Percentiles rank a stretch among this genome's conserved stretches.
Conservation (phyloP, 139 green algal genomes). For the Spirogloea muscicola region DNA sequence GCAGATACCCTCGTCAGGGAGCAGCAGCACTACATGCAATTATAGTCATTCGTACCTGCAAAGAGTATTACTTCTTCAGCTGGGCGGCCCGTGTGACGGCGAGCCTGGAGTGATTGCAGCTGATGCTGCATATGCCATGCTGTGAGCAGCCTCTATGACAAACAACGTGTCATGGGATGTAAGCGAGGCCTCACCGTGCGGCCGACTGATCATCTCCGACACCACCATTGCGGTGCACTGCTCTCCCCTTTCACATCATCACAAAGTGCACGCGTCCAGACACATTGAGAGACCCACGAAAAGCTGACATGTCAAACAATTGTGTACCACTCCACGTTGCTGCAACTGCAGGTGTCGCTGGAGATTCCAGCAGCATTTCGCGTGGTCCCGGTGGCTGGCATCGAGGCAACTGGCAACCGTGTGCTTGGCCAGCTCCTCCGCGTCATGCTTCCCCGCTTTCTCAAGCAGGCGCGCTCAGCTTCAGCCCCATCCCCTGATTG, state of each 20-base stretch:
- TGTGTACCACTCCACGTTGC: too few relatives aligned
- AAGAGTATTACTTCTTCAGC: too few relatives aligned
- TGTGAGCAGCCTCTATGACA: slow-evolving; percentile 27
- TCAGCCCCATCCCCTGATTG: not conserved
- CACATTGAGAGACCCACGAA: not conserved
- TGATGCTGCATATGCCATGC: too few relatives aligned
- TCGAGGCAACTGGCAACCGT: slow-evolving; percentile 29
- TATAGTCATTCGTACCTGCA: too few relatives aligned
- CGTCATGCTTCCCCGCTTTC: slow-evolving; percentile 28
- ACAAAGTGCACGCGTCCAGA: not conserved
- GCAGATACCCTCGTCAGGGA: too few relatives aligned
- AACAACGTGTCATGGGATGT: slow-evolving; percentile 26
- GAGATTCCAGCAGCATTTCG: slow-evolving; percentile 25
- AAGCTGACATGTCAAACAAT: too few relatives aligned
- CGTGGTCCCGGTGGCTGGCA: slow-evolving; percentile 18
- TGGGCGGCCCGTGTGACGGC: too few relatives aligned
- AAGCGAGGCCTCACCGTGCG: not conserved
- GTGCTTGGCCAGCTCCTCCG: slow-evolving; percentile 24
- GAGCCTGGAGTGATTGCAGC: too few relatives aligned
- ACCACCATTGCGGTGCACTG: slow-evolving; percentile 21
- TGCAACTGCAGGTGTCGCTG: slow-evolving; percentile 36
- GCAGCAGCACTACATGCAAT: too few relatives aligned
- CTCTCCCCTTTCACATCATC: slow-evolving; percentile 4
- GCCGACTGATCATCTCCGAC: slow-evolving; percentile 14
- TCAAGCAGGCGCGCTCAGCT: slow-evolving; percentile 26